Conservation (phyloP, 805 yeast species). For the Wickerhamiella hasegawae region DNA sequence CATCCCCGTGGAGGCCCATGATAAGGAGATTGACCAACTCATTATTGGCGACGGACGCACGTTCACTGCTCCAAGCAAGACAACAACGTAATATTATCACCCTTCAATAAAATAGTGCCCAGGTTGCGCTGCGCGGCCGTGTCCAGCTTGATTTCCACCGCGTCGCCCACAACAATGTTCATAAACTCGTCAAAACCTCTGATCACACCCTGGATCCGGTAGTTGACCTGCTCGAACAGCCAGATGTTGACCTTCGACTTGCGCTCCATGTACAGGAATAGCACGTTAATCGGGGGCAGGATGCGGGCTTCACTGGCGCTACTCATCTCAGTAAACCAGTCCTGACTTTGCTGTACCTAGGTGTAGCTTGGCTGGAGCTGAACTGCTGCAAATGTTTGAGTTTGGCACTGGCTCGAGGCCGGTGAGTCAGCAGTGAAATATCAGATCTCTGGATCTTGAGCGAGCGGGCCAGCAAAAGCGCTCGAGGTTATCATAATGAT, state of each 20-base stretch:
- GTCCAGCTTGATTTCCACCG: conserved; percentile 43
- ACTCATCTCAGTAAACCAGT: too few species aligned
- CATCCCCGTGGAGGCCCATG: conserved; percentile 49
- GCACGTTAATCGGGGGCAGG: conserved; percentile 83
- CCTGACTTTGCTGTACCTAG: too few species aligned
- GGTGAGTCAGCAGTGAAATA: too few species aligned
- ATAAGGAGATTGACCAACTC: conserved; percentile 40
- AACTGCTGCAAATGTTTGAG: too few species aligned
- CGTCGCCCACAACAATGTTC: conserved; percentile 58
- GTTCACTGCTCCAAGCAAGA: conserved; percentile 10
- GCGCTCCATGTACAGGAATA: conserved; percentile 74
- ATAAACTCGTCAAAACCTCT: conserved; percentile 92
- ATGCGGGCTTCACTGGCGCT: conserved; percentile 21
- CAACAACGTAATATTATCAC: conserved; percentile 82
- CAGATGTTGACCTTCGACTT: conserved; percentile 69
- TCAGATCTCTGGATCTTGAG: too few species aligned
- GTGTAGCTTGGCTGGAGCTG: too few species aligned
- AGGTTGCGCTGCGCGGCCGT: conserved; percentile 32
- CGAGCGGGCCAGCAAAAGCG: too few species aligned
- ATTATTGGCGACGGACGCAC: conserved; percentile 26
- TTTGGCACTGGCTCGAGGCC: too few species aligned
- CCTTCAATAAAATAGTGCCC: conserved; percentile 59
- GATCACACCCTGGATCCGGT: conserved; percentile 66
- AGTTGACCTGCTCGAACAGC: conserved; percentile 73
- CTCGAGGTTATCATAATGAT: too few species aligned